phyloP scores from a whole-genome alignment of 202 grass and related monocot species.

The Panicum hallii region DNA sequence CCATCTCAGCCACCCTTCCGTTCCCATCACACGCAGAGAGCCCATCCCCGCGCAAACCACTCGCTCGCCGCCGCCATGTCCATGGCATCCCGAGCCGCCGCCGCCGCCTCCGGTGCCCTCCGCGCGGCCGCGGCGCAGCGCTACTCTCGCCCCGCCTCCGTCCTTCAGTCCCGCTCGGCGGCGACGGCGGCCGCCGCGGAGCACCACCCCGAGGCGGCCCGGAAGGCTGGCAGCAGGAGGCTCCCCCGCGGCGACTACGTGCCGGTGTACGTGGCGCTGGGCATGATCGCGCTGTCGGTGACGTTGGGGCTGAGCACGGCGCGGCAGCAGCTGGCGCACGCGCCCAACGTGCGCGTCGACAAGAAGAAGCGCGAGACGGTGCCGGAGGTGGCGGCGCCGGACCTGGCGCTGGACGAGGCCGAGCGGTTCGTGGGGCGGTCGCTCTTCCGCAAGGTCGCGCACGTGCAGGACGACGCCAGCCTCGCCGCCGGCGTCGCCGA shows the following conservation, averaged over 20 bases:
- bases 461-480: conserved; percentile 63
- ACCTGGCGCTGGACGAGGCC: conserved; percentile 54
- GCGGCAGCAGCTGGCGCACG: conserved; percentile 65
- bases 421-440: conserved; percentile 61
- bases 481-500: conserved; percentile 56
- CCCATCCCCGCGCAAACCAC: background rate
- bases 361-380: conserved; percentile 82
- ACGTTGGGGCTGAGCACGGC: conserved; percentile 70
- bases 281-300: conserved; percentile 47
- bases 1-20: background rate
- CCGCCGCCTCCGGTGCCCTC: background rate
- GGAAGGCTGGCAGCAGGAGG: background rate
- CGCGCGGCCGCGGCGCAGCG: background rate
- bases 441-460: conserved; percentile 68
- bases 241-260: conserved; percentile 54
- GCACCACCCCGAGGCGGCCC: background rate
- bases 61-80: background rate
- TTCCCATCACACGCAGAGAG: background rate
- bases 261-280: conserved; percentile 77
- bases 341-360: conserved; percentile 78
- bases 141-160: background rate
- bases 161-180: background rate
- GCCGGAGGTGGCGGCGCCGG: conserved; percentile 68
- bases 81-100: conserved; percentile 34
- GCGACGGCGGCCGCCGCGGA: conserved; percentile 8